Evolutionary conservation across 768 basidiomycete species (phyloP).

Genomic region (Infundibulicybe gibba): DNA sequence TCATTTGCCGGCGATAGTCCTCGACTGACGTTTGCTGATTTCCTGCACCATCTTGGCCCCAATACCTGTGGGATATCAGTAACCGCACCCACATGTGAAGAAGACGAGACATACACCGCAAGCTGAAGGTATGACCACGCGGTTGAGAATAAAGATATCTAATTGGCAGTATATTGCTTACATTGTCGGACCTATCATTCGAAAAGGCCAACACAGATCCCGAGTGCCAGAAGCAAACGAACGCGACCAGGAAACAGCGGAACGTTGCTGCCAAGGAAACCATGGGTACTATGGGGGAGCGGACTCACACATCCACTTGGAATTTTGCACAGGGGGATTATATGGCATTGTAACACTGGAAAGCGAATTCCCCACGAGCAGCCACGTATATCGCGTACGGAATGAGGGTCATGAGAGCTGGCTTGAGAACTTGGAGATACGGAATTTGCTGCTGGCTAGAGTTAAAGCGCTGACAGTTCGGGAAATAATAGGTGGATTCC

Average conservation of each 20-base stretch:
- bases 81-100: background rate
- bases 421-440: too few relatives aligned
- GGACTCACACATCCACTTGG: too few relatives aligned
- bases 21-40: conserved; percentile 30
- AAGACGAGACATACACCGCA: conserved; percentile 25
- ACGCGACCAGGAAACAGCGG: conserved; percentile 9
- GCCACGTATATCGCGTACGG: too few relatives aligned
- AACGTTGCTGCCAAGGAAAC: conserved; percentile 4
- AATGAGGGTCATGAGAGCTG: too few relatives aligned
- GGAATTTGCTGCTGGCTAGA: too few relatives aligned
- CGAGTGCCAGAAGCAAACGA: conserved; percentile 7
- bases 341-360: too few relatives aligned
- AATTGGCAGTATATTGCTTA: conserved; percentile 12
- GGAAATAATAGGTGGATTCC: too few relatives aligned
- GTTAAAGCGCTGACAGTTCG: too few relatives aligned
- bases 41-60: conserved; percentile 37
- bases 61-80: conserved; percentile 25
- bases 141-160: background rate
- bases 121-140: conserved; percentile 18
- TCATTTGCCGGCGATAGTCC: background rate
- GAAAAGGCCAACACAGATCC: conserved; percentile 25
- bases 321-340: too few relatives aligned
- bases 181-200: conserved; percentile 32
- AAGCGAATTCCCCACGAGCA: too few relatives aligned
- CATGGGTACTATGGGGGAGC: conserved; percentile 4